phyloP scores from a whole-genome alignment of 176 grass and related monocot species.

The Triticum dicoccoides region DNA sequence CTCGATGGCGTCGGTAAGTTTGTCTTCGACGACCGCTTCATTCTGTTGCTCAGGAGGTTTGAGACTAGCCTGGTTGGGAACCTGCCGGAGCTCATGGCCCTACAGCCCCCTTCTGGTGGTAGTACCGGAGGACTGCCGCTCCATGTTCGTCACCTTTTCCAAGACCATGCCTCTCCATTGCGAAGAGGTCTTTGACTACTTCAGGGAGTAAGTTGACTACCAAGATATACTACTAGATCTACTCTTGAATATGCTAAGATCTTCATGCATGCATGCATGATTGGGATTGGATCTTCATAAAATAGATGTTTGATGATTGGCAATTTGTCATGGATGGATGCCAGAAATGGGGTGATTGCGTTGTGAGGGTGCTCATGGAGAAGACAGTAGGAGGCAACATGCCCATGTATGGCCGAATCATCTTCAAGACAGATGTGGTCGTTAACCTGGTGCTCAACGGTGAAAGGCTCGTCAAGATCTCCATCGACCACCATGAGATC shows the following conservation, averaged over 20 bases:
- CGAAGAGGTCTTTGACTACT: constrained; percentile 58
- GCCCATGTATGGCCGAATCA: constrained; percentile 40
- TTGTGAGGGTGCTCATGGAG: constrained; percentile 40
- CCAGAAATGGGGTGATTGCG: constrained; percentile 35
- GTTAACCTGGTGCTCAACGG: constrained; percentile 39
- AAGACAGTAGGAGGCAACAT: not conserved
- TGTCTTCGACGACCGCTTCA: constrained; percentile 51
- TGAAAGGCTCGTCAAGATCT: not conserved
- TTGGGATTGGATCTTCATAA: not conserved
- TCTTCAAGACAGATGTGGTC: constrained; percentile 25
- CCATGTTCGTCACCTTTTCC: constrained; percentile 29
- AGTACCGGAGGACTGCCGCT: constrained; percentile 33
- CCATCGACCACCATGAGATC: constrained; percentile 19
- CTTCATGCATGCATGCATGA: not conserved
- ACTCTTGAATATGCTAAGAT: not conserved
- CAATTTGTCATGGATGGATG: too few species aligned
- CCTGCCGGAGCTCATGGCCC: not conserved
- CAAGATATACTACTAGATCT: not conserved
- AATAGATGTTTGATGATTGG: too few species aligned
- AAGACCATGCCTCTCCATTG: constrained; percentile 28
- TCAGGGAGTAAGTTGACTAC: constrained; percentile 36
- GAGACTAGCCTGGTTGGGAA: not conserved
- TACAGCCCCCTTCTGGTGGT: not conserved
- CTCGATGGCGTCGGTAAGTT: constrained; percentile 40
- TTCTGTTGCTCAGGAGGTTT: not conserved